Percentiles rank a stretch among this genome's conserved stretches.
Conservation (phyloP, 352 stramenopile genomes). For the Globisporangium camurandrum region DNA sequence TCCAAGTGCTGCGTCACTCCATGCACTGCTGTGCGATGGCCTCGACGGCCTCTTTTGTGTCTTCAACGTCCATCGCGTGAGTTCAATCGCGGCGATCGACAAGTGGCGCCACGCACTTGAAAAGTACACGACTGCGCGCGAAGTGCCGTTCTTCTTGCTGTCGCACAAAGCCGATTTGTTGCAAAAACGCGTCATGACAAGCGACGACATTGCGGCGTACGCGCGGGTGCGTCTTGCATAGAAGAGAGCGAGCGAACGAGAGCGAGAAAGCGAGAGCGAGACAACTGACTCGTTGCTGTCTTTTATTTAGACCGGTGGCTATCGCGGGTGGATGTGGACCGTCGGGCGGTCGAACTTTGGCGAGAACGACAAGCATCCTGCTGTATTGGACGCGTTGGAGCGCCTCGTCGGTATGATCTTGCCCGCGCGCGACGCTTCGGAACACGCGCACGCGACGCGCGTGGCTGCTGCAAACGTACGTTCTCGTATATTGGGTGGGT, state of each 20-base stretch:
- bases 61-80: slow-evolving; percentile 86
- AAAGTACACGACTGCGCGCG: slow-evolving; percentile 67
- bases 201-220: slow-evolving; percentile 79
- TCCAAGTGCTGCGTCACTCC: slow-evolving; percentile 42
- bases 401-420: slow-evolving; percentile 64
- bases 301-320: slow-evolving; percentile 41
- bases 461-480: slow-evolving; percentile 22
- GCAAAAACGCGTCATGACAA: slow-evolving; percentile 83
- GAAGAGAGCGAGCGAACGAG: not conserved
- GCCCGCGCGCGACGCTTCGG: slow-evolving; percentile 24
- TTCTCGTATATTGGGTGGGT: not conserved
- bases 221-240: slow-evolving; percentile 23
- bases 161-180: slow-evolving; percentile 79
- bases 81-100: slow-evolving; percentile 76
- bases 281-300: slow-evolving; percentile 1
- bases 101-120: slow-evolving; percentile 70
- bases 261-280: no score
- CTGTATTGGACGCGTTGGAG: slow-evolving; percentile 64
- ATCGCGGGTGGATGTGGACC: slow-evolving; percentile 82
- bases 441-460: slow-evolving; percentile 21
- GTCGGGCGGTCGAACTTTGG: slow-evolving; percentile 67
- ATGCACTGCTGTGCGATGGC: slow-evolving; percentile 65
- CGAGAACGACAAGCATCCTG: slow-evolving; percentile 76
- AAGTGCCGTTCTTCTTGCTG: slow-evolving; percentile 74
- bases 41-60: slow-evolving; percentile 84